Conservation (phyloP, 2,329 filamentous ascomycete species). For the Geoglossum cookeanum region DNA sequence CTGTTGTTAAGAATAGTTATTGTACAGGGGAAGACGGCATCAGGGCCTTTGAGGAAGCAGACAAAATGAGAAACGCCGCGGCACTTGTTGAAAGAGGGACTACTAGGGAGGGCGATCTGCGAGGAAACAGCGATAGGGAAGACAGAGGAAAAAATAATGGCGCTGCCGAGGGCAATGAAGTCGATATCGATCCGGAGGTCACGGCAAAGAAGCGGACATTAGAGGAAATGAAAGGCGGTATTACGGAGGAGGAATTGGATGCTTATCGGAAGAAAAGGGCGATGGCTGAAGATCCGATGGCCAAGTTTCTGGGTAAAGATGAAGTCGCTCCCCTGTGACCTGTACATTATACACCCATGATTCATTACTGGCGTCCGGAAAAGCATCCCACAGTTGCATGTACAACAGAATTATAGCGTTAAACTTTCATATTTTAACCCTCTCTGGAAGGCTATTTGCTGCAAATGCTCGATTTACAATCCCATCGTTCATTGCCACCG, state of each 20-base stretch:
- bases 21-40: slow-evolving; percentile 87
- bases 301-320: slow-evolving; percentile 56
- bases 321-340: slow-evolving; percentile 26
- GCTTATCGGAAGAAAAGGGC: slow-evolving; percentile 60
- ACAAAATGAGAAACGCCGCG: slow-evolving; percentile 34
- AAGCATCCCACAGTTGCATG: neutral
- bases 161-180: neutral
- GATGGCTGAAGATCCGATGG: slow-evolving; percentile 72
- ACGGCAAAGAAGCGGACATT: slow-evolving; percentile 48
- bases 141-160: neutral
- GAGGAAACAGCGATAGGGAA: neutral
- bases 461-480: neutral
- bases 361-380: neutral
- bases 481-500: neutral
- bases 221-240: slow-evolving; percentile 57
- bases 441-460: neutral
- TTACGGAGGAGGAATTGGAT: slow-evolving; percentile 72
- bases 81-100: slow-evolving; percentile 19
- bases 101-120: neutral
- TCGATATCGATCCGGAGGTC: slow-evolving; percentile 7
- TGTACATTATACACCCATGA: neutral
- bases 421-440: neutral
- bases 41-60: slow-evolving; percentile 57
- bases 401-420: neutral
- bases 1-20: slow-evolving; percentile 86